These are phyloP conservation scores for Sporothrix inflata DNA, from an alignment of 2,329 filamentous ascomycete species.

Conservation along the genomic window DNA sequence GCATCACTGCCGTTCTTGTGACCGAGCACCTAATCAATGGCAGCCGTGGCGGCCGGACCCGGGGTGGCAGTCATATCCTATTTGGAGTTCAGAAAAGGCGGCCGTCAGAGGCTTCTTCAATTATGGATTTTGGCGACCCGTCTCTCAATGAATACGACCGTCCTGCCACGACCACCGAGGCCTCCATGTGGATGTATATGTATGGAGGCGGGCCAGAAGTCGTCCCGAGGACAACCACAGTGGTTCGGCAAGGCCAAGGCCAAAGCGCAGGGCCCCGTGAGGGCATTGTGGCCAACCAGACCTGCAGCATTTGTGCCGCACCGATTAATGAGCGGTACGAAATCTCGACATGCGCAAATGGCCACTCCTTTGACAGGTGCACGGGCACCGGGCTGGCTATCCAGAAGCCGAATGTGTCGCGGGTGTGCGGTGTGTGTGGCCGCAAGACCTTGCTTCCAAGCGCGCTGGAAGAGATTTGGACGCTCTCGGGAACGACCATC, in stretches of 20 bases:
- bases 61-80: conserved; percentile 44
- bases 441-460: conserved; percentile 53
- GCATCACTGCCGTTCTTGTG: conserved; percentile 55
- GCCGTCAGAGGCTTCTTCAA: conserved; percentile 20
- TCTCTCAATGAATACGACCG: background rate
- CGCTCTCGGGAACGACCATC: conserved; percentile 26
- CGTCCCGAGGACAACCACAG: conserved; percentile 36
- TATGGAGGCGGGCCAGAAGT: conserved; percentile 57
- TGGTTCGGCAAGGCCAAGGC: no score
- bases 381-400: conserved; percentile 59
- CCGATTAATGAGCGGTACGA: conserved; percentile 17
- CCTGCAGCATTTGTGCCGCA: conserved; percentile 54
- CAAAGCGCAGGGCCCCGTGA: background rate
- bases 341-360: conserved; percentile 39
- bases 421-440: conserved; percentile 59
- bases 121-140: background rate
- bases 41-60: conserved; percentile 47
- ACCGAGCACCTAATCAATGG: conserved; percentile 54
- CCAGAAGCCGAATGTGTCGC: conserved; percentile 56
- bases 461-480: conserved; percentile 44
- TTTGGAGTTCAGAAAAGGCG: conserved; percentile 40
- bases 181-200: conserved; percentile 61
- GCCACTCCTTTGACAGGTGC: conserved; percentile 54
- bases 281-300: conserved; percentile 42
- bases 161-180: conserved; percentile 47